phyloP scores from a whole-genome alignment of 73 alveolate genomes.

The Uronychia setigera region DNA sequence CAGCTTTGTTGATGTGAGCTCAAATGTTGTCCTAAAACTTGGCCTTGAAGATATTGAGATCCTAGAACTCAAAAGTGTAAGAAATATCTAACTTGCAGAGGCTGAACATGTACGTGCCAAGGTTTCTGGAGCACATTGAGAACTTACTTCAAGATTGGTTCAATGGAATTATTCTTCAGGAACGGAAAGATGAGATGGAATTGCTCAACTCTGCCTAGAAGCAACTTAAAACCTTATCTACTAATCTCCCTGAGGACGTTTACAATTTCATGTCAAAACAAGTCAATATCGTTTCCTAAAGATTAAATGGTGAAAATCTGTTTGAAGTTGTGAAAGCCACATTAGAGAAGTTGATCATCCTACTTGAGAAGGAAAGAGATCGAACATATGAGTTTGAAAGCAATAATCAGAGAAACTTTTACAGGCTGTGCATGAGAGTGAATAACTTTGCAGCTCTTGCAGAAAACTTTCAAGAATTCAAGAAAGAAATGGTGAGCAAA shows the following conservation, averaged over 20 bases:
- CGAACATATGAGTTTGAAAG: not conserved
- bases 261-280: slow-evolving; percentile 11
- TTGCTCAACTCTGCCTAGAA: not conserved
- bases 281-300: slow-evolving; percentile 12
- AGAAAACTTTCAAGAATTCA: not conserved
- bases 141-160: slow-evolving; percentile 28
- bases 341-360: slow-evolving; percentile 5
- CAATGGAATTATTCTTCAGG: not conserved
- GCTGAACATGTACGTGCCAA: slow-evolving; percentile 16
- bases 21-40: not conserved
- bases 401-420: not conserved
- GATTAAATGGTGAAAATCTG: slow-evolving; percentile 11
- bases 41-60: slow-evolving; percentile 4
- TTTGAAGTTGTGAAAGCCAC: slow-evolving; percentile 16
- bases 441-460: not conserved
- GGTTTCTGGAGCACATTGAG: slow-evolving; percentile 27
- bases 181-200: not conserved
- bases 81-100: not conserved
- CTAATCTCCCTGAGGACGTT: slow-evolving; percentile 23
- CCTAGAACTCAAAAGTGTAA: slow-evolving; percentile 3
- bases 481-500: not conserved
- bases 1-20: slow-evolving; percentile 8
- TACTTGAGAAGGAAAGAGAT: slow-evolving; percentile 5
- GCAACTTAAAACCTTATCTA: slow-evolving; percentile 1
- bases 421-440: slow-evolving; percentile 4